These are phyloP conservation scores for Nepenthes mirabilis DNA, from an alignment of 148 eudicot genomes.

Conservation along the genomic window DNA sequence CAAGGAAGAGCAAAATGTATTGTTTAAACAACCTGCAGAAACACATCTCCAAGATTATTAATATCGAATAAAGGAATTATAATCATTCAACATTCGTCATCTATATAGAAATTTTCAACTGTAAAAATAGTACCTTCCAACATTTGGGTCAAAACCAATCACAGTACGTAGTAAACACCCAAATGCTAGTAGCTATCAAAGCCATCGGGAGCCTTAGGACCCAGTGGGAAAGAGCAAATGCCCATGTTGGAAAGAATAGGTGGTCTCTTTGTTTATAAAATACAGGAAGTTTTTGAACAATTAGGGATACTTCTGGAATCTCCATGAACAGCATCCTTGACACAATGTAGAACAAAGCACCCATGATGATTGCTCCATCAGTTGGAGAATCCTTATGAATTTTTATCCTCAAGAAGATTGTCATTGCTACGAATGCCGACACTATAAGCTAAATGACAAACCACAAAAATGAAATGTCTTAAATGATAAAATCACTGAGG, in stretches of 20 bases:
- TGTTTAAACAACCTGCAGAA: conserved; percentile 21
- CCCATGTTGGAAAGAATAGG: conserved; percentile 37
- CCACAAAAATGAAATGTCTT: neutral
- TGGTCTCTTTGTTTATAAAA: conserved; percentile 35
- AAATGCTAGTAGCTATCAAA: conserved; percentile 13
- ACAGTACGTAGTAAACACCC: conserved; percentile 23
- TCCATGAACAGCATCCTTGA: conserved; percentile 18
- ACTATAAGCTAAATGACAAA: conserved; percentile 15
- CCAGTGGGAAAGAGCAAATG: conserved; percentile 27
- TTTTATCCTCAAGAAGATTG: conserved; percentile 21
- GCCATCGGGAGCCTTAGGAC: conserved; percentile 25
- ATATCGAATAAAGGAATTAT: neutral
- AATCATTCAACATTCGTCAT: neutral
- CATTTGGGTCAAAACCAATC: conserved; percentile 27
- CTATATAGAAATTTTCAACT: neutral
- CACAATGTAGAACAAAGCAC: conserved; percentile 13
- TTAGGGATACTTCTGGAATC: conserved; percentile 20
- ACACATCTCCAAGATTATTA: neutral
- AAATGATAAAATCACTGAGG: neutral
- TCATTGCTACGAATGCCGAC: conserved; percentile 8
- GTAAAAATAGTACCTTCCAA: neutral
- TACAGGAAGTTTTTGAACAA: conserved; percentile 21
- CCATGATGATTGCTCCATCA: conserved; percentile 16
- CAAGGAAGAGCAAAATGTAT: conserved; percentile 19
- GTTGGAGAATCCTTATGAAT: conserved; percentile 11